phyloP scores from a whole-genome alignment of 2,329 filamentous ascomycete species.

The Beauveria sp. region DNA sequence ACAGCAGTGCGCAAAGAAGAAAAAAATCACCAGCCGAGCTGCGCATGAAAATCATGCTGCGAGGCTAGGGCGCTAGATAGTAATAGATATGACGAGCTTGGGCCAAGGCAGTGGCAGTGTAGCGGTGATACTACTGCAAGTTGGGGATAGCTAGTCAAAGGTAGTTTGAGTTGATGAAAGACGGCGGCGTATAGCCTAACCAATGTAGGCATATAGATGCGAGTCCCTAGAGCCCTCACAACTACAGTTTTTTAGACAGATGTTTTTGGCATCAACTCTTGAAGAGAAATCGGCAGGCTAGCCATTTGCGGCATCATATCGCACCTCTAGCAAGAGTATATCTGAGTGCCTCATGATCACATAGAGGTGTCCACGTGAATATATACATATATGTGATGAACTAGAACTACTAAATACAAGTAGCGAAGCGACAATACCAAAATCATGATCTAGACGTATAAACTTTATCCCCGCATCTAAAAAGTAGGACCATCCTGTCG shows the following conservation, averaged over 20 bases:
- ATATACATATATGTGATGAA: background rate
- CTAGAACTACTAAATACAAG: background rate
- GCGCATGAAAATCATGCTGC: background rate
- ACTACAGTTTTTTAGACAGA: too few relatives aligned
- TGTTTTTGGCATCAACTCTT: too few relatives aligned
- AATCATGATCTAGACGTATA: too few relatives aligned
- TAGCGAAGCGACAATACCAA: too few relatives aligned
- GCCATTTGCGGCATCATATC: background rate
- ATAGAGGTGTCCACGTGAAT: background rate
- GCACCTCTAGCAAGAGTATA: background rate
- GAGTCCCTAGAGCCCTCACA: too few relatives aligned
- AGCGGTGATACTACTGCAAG: background rate
- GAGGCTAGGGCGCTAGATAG: background rate
- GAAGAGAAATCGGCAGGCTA: too few relatives aligned
- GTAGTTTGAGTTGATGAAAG: too few relatives aligned
- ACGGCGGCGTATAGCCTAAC: too few relatives aligned
- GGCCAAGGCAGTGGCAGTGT: background rate
- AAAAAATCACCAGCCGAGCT: background rate
- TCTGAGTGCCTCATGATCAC: too few relatives aligned
- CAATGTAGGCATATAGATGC: too few relatives aligned
- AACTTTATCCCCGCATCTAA: background rate
- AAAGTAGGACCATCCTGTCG: conserved; percentile 6
- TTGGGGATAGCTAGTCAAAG: too few relatives aligned
- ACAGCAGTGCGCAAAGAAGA: too few relatives aligned
- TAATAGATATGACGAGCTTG: background rate